Evolutionary conservation across 352 stramenopile species (phyloP).

Genomic region (Plasmopara viticola): DNA sequence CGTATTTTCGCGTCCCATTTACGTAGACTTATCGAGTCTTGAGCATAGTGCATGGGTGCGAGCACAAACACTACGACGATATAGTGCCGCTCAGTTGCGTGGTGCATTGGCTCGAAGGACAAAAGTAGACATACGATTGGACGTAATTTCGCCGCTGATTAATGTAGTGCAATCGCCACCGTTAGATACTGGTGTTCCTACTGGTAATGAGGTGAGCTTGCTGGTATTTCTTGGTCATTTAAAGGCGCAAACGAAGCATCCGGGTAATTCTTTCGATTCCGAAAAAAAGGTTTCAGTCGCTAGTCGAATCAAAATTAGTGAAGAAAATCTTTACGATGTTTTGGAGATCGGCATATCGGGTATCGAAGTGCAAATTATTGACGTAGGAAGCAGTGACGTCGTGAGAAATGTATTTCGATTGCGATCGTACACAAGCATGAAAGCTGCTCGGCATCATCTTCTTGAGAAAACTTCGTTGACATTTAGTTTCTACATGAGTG

Average conservation of each 20-base stretch:
- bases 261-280: constrained; percentile 10
- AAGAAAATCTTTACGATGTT: constrained; percentile 56
- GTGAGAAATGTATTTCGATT: constrained; percentile 16
- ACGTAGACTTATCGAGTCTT: constrained; percentile 71
- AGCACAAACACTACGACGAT: constrained; percentile 70
- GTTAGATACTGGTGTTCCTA: constrained; percentile 8
- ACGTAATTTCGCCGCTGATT: constrained; percentile 77
- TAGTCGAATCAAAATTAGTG: constrained; percentile 2
- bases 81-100: constrained; percentile 66
- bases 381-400: constrained; percentile 12
- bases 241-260: constrained; percentile 52
- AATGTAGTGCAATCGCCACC: constrained; percentile 55
- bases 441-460: constrained; percentile 44
- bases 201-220: constrained; percentile 36
- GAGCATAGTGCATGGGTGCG: constrained; percentile 65
- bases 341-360: constrained; percentile 73
- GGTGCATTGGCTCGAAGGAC: constrained; percentile 63
- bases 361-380: constrained; percentile 68
- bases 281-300: constrained; percentile 4
- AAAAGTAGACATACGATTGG: constrained; percentile 63
- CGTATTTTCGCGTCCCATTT: constrained; percentile 66
- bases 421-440: constrained; percentile 13
- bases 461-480: constrained; percentile 70
- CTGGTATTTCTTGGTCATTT: constrained; percentile 75
- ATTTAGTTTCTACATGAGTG: constrained; percentile 71